These are phyloP conservation scores for Termitomyces eurrhizus DNA, from an alignment of 768 basidiomycete species.

Conservation along the genomic window DNA sequence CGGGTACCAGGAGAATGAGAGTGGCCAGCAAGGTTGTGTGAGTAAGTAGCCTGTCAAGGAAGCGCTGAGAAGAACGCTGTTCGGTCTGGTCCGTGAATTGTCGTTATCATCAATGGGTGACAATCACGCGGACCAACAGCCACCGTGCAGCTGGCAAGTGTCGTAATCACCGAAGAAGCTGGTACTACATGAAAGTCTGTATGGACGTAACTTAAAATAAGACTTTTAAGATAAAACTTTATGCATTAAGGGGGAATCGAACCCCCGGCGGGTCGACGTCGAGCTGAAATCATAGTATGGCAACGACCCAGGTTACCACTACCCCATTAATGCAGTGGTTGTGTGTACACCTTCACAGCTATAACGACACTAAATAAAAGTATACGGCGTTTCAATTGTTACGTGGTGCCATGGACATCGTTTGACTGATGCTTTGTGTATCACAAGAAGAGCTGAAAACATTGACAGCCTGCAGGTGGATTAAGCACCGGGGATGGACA, in stretches of 20 bases:
- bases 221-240: slow-evolving; percentile 23
- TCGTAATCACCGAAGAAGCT: no score
- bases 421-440: no score
- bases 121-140: neutral
- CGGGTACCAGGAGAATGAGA: neutral
- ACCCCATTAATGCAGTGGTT: slow-evolving; percentile 2
- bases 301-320: slow-evolving; percentile 11
- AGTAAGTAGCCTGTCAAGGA: neutral
- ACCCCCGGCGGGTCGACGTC: slow-evolving; percentile 78
- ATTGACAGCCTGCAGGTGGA: no score
- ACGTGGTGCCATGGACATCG: no score
- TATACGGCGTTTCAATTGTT: no score
- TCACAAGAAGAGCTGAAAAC: no score
- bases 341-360: no score
- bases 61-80: neutral
- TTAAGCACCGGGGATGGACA: no score
- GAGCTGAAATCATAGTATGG: neutral
- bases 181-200: no score
- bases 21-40: neutral
- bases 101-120: neutral
- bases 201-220: no score
- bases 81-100: no score
- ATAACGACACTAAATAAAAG: no score
- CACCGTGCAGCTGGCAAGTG: neutral
- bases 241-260: slow-evolving; percentile 83